Evolutionary conservation across 1,139 yeast species (phyloP), one percentile per base, ranked within the genome.

Genomic region (Pichia sp.): DNA sequence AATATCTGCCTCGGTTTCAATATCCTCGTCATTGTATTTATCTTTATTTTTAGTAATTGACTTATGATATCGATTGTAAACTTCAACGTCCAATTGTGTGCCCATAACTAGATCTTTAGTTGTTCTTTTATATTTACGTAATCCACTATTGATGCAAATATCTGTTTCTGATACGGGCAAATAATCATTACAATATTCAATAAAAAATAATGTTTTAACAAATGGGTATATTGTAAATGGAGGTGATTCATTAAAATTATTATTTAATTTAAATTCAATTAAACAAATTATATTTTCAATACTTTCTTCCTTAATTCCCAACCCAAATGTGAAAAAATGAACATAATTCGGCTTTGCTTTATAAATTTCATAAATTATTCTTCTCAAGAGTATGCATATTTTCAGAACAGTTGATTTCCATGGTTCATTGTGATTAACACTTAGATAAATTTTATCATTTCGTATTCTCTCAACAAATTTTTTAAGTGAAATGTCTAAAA

Each of bases 161-260:
- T n/a, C 27, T 28, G 50, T 39, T 2, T 39, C 29, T 2, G 33
- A 30, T 18, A 37, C 29, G 3, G 52, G 52, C 2, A 44, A 3
- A 29, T 46, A 51, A 18, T 38, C 32, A 38, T 11, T 8, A 7
- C 11, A 34, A 11, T 9, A 9, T 4, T 33, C n/a, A 3, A 34
- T 34, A n/a, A 51, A 49, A 3, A 41, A 34, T n/a, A 56, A 10
- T 1, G 48, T 36, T 4, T 45, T 30, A 2, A 37, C 40, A 29
- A 56, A 35, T 29, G 44, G 40, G 7, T 11, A 29, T 5, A 56
- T 53, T 3, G 58, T 56, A 36, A 52, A 56, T 7, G 59, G 59
- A 3, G 59, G 59, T 3, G 53, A 50, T 4, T 30, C 34, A 4
- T 27, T 4, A 31, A 56, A 55, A 8, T 34, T 34, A 1, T 35